Conservation (phyloP, 768 basidiomycete species). For the Xerocomellus dryophilus region DNA sequence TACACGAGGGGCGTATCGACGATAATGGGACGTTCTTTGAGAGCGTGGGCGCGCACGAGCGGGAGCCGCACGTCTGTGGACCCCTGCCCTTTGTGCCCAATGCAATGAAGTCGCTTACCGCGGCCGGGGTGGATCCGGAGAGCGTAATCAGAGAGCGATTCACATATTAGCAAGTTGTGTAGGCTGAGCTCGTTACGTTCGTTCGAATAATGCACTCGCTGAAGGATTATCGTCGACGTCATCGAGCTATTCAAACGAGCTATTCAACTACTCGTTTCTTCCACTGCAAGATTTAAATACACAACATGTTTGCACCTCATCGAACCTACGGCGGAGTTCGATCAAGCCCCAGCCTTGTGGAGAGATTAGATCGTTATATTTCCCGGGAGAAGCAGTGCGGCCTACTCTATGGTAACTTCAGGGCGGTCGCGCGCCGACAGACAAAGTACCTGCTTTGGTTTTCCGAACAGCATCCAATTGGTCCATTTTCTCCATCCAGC, state of each 20-base stretch:
- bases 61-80: constrained; percentile 25
- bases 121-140: constrained; percentile 24
- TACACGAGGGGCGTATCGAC: constrained; percentile 21
- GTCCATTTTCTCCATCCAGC: constrained; percentile 28
- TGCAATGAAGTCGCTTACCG: constrained; percentile 20
- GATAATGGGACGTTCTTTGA: constrained; percentile 16
- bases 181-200: neutral
- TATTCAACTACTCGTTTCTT: neutral
- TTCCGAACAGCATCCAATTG: constrained; percentile 23
- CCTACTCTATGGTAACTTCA: neutral
- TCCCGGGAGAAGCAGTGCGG: neutral
- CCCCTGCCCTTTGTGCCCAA: constrained; percentile 25
- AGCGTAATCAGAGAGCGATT: constrained; percentile 24
- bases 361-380: neutral
- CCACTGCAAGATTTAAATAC: neutral
- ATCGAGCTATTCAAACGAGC: neutral
- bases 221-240: neutral
- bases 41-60: constrained; percentile 12
- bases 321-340: neutral
- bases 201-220: neutral
- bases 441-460: constrained; percentile 26
- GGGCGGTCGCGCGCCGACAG: constrained; percentile 26
- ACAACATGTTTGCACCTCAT: neutral
- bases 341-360: neutral
- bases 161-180: constrained; percentile 18